phyloP scores from a whole-genome alignment of 1,284 basidiomycete species.

The Trichosporon asahii region DNA sequence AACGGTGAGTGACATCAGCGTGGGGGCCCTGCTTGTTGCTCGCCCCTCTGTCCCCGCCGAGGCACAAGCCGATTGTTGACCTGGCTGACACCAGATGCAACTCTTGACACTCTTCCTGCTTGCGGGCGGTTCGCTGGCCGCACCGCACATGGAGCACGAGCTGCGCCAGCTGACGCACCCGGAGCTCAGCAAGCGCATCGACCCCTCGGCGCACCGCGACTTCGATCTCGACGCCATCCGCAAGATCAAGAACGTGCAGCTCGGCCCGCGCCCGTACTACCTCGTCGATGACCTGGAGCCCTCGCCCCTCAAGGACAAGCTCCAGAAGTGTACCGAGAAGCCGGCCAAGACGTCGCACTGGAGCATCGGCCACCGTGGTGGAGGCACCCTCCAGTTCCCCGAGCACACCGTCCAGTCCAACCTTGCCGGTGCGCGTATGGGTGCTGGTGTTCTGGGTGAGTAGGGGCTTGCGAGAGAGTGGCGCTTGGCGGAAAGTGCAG shows the following conservation, averaged over 20 bases:
- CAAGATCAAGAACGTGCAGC: slow-evolving; percentile 21
- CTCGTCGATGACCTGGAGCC: slow-evolving; percentile 25
- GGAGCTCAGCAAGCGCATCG: background rate
- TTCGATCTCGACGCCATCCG: background rate
- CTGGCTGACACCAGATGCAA: background rate
- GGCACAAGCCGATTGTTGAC: background rate
- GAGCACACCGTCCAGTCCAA: slow-evolving; percentile 26
- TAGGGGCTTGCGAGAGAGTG: background rate
- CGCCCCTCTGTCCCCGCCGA: background rate
- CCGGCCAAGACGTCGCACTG: slow-evolving; percentile 6
- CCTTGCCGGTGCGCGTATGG: slow-evolving; percentile 25
- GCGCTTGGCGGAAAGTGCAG: too few relatives aligned
- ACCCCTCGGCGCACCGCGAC: slow-evolving; percentile 9
- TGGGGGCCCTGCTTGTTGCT: background rate
- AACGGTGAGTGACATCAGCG: background rate
- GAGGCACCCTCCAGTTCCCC: slow-evolving; percentile 27
- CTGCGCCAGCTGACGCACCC: background rate
- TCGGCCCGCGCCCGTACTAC: slow-evolving; percentile 28
- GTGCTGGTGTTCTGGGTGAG: slow-evolving; percentile 25
- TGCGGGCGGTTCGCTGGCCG: background rate
- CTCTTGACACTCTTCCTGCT: background rate
- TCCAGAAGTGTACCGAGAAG: slow-evolving; percentile 17
- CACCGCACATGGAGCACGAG: background rate
- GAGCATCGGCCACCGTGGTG: slow-evolving; percentile 25
- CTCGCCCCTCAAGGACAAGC: slow-evolving; percentile 25